Conservation (phyloP, 2,329 filamentous ascomycete species). For the Fusarium annulatum region DNA sequence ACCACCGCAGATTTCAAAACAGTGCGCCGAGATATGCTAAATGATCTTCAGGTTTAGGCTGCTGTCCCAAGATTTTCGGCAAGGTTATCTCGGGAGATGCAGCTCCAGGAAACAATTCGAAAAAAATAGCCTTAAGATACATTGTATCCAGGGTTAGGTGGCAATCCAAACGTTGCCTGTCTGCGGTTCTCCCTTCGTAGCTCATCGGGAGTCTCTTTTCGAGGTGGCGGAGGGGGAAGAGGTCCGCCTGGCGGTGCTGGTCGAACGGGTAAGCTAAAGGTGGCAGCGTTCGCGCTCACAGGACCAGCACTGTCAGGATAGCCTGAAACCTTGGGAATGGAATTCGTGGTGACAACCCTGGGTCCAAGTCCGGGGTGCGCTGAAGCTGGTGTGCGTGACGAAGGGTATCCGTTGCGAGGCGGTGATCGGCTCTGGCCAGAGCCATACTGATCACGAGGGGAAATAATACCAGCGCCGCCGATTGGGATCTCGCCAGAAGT, state of each 20-base stretch:
- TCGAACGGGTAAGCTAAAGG: slow-evolving; percentile 73
- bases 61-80: slow-evolving; percentile 34
- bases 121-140: slow-evolving; percentile 38
- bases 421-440: slow-evolving; percentile 62
- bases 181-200: slow-evolving; percentile 62
- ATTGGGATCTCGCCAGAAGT: slow-evolving; percentile 80
- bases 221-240: slow-evolving; percentile 69
- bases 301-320: slow-evolving; percentile 54
- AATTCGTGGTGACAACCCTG: slow-evolving; percentile 63
- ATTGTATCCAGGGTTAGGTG: slow-evolving; percentile 56
- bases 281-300: slow-evolving; percentile 59
- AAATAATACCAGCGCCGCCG: slow-evolving; percentile 64
- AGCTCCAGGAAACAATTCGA: slow-evolving; percentile 26
- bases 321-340: slow-evolving; percentile 60
- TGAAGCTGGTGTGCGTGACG: slow-evolving; percentile 54
- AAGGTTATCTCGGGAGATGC: slow-evolving; percentile 19
- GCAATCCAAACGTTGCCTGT: slow-evolving; percentile 64
- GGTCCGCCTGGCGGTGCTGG: slow-evolving; percentile 69
- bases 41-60: slow-evolving; percentile 38
- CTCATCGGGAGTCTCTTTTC: slow-evolving; percentile 67
- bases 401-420: slow-evolving; percentile 60
- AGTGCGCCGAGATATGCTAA: slow-evolving; percentile 52
- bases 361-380: slow-evolving; percentile 65
- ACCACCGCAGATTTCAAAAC: slow-evolving; percentile 42
- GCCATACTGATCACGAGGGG: slow-evolving; percentile 62